Evolutionary conservation across 1,139 yeast species (phyloP).

Genomic region (Kurtzmaniella quercitrusa): DNA sequence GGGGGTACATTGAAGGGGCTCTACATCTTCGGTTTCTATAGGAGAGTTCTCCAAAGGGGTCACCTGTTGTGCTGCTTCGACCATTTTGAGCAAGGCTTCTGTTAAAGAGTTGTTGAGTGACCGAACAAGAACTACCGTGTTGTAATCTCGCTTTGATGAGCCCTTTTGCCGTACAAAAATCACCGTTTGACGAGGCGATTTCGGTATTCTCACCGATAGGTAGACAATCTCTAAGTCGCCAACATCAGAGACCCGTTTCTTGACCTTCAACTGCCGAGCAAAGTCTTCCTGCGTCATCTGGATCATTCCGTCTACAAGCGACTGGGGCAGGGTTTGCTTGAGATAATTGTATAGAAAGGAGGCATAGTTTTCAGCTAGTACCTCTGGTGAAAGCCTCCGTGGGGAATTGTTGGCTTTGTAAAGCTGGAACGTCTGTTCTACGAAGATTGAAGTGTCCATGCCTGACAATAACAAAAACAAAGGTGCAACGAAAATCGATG

Average conservation of each 20-base stretch:
- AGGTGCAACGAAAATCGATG: not conserved
- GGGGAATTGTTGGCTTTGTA: slow-evolving; percentile 13
- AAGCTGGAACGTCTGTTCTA: slow-evolving; percentile 17
- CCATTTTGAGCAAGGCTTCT: slow-evolving; percentile 4
- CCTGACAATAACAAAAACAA: not conserved
- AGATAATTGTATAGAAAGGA: slow-evolving; percentile 7
- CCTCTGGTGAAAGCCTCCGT: slow-evolving; percentile 5
- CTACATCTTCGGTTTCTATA: not conserved
- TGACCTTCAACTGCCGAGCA: not conserved
- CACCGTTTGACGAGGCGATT: slow-evolving; percentile 10
- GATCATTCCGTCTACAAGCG: slow-evolving; percentile 2
- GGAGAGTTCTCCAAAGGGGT: not conserved
- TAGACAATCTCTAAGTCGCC: slow-evolving; percentile 6
- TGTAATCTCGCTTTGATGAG: slow-evolving; percentile 4
- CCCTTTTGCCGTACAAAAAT: slow-evolving; percentile 7
- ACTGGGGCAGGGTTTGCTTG: slow-evolving; percentile 3
- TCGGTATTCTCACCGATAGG: slow-evolving; percentile 7
- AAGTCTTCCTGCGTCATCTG: slow-evolving; percentile 2
- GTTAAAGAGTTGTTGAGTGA: slow-evolving; percentile 7
- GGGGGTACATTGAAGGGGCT: not conserved
- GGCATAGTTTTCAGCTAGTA: slow-evolving; percentile 11
- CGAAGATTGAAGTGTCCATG: slow-evolving; percentile 4
- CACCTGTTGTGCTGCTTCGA: slow-evolving; percentile 2
- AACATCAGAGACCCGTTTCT: not conserved
- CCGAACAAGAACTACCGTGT: slow-evolving; percentile 11